Evolutionary conservation across 2,329 filamentous ascomycete species (phyloP).

Genomic region (Fusarium oxysporum): DNA sequence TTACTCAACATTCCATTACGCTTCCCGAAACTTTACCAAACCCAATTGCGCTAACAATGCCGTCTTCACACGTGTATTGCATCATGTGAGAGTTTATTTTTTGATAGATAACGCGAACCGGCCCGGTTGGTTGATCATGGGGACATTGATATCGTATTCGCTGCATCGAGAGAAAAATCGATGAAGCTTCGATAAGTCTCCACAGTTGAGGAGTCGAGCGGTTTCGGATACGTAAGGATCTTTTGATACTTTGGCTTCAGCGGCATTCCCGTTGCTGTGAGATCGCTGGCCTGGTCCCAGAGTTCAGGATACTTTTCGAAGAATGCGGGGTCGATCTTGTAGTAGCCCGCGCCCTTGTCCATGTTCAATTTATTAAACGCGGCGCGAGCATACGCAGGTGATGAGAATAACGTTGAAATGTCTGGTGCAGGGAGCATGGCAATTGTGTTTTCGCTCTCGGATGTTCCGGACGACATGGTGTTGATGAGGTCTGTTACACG

Average conservation of each 20-base stretch:
- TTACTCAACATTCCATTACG: conserved; percentile 40
- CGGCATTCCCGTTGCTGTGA: conserved; percentile 47
- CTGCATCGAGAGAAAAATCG: conserved; percentile 48
- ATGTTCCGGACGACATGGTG: conserved; percentile 34
- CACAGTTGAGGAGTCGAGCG: conserved; percentile 45
- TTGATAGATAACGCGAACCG: neutral
- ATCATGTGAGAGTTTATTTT: conserved; percentile 13
- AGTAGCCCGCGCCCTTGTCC: conserved; percentile 48
- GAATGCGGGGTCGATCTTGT: conserved; percentile 50
- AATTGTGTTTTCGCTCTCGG: neutral
- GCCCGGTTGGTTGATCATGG: neutral
- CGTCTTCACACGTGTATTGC: neutral
- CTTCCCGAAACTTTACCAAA: conserved; percentile 9
- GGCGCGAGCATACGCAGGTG: conserved; percentile 38
- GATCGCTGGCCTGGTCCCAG: conserved; percentile 41
- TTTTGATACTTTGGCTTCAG: conserved; percentile 46
- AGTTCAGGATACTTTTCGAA: conserved; percentile 50
- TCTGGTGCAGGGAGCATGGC: conserved; percentile 43
- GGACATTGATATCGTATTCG: conserved; percentile 32
- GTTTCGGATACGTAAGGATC: conserved; percentile 47
- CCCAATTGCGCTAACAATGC: neutral
- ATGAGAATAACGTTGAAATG: conserved; percentile 39
- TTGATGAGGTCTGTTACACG: conserved; percentile 48
- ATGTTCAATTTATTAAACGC: conserved; percentile 48
- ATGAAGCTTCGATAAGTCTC: conserved; percentile 50